Base-by-base conservation (phyloP, 345 rosid species). In the Eucalyptus albens region DNA sequence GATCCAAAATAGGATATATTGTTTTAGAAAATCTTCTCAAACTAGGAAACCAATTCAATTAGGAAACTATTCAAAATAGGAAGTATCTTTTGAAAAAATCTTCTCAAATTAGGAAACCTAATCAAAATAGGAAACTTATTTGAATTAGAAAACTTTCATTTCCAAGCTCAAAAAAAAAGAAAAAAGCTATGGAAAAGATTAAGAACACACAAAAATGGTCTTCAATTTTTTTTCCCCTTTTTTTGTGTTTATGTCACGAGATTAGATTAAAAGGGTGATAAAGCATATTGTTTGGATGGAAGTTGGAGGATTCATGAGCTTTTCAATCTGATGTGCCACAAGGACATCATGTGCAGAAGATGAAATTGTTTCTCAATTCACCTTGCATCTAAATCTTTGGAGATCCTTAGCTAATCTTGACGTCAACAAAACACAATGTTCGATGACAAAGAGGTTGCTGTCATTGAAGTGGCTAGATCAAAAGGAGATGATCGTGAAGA, bases 221-320 rank as follows among this genome's bases (percentile, higher is more conserved):
- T 53, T 53, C 1, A 53, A 3, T 53, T 19, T 53, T 19, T 53
- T 7, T 53, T 53, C 2, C 1, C 26, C 11, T 8, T 4, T 53
- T 21, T 8, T 53, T 53, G 1, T 53, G 10, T 21, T 0, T 21
- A 1, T 53, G 33, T 14, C 0, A 3, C 5, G 3, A 62, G 33
- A 60, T 62, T n/a, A 62, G 33, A 62, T 7, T 29, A 62, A 62
- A 65, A n/a, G 37, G 11, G 21, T 16, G 19, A n/a, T 65, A 15
- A 14, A n/a, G 21, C 37, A n/a, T 65, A n/a, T 65, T 62, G 11
- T 65, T 65, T n/a, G 9, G 77, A n/a, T 65, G 40, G 77, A 21
- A 72, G 82, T 37, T 10, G 82, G 82, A 65, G 45, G 82, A 37
- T 11, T 37, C 82, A 19, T 37, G 5, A 19, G 5, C 26, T 72